Conservation (phyloP, 441 rosid species). For the Theobroma grandiflorum region DNA sequence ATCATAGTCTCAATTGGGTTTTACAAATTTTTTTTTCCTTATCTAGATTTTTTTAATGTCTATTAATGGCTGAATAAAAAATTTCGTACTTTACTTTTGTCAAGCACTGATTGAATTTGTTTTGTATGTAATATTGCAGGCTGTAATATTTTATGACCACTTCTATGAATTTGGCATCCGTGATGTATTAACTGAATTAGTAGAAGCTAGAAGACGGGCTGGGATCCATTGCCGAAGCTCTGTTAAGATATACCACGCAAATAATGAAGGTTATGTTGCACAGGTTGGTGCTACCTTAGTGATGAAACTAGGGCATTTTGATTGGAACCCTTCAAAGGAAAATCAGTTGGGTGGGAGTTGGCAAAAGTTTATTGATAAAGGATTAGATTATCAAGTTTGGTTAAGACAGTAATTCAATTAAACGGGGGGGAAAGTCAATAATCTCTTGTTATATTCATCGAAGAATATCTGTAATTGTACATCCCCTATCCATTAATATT, state of each 20-base stretch:
- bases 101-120: neutral
- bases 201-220: slow-evolving; percentile 50
- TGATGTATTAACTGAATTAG: slow-evolving; percentile 47
- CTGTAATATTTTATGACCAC: slow-evolving; percentile 54
- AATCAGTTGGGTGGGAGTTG: slow-evolving; percentile 54
- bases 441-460: neutral
- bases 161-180: slow-evolving; percentile 59
- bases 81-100: neutral
- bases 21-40: neutral
- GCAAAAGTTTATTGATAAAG: slow-evolving; percentile 54
- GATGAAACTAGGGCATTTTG: slow-evolving; percentile 53
- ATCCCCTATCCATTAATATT: too few relatives aligned
- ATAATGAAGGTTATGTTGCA: slow-evolving; percentile 58
- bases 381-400: slow-evolving; percentile 52
- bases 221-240: slow-evolving; percentile 55
- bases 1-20: neutral
- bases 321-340: slow-evolving; percentile 61
- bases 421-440: neutral
- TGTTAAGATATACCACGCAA: slow-evolving; percentile 56
- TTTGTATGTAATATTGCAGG: slow-evolving; percentile 35
- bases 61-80: neutral
- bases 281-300: slow-evolving; percentile 47
- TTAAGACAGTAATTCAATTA: slow-evolving; percentile 29
- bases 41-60: neutral
- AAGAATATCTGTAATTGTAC: neutral